Evolutionary conservation across 768 basidiomycete genomes (phyloP), one percentile per base, ranked within the genome.

Genomic region (Trametes cubensis): DNA sequence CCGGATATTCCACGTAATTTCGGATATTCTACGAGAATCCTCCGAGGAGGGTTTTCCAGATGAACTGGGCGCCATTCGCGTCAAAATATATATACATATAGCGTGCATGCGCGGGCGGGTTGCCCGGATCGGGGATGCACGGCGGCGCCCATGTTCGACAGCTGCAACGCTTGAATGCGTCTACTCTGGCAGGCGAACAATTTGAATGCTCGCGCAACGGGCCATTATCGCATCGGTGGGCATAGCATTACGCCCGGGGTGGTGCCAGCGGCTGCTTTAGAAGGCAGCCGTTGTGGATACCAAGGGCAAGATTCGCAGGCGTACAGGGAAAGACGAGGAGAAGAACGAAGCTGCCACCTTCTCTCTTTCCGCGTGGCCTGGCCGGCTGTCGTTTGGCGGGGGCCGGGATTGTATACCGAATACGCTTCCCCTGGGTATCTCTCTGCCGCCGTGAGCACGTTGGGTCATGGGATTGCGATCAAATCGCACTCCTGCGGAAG

Each of bases 201-300:
- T 25, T 7, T n/a, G 45, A 20, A 45, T 18, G 44, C 44, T 45
- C 47, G 17, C 23, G 60, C 52, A 41, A 18, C 38, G n/a, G 17
- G 18, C 34, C 4, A 34, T 6, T 11, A 34, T 11, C 34, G 34
- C 25, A 53, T 34, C 51, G 39, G 59, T 30, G 52, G 45, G 17
- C 26, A 28, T 54, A 34, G 25, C 49, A 28, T 15, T 50, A 58
- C 57, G 23, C 5, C 57, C 48, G 39, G 48, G 8, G 39, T 15
- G 34, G 34, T 4, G 34, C 10, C 34, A 34, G 34, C 34, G 34
- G 18, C 34, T 51, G 44, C 55, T 44, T 21, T 26, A 62, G 28
- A 28, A 38, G 61, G 61, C 61, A 57, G 21, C 30, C 17, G 49
- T 47, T 57, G 61, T 62, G 60, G 49, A 61, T 62, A 49, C 6